phyloP scores from a whole-genome alignment of 495 filamentous ascomycete species.

The Penicillium cataractarum region DNA sequence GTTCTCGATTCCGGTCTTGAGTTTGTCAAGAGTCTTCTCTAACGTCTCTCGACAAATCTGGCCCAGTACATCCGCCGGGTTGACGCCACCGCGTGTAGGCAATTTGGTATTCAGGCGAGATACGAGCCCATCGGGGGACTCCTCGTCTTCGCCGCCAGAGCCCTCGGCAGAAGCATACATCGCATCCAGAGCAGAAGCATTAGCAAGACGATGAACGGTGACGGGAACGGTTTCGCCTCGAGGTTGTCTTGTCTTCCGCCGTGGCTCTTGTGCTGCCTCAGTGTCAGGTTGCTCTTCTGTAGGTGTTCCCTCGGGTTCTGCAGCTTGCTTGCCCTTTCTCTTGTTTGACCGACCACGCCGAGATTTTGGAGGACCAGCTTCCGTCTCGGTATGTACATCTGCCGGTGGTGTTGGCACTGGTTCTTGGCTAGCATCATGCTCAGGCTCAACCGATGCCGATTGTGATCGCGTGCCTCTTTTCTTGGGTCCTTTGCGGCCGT shows the following conservation, averaged over 20 bases:
- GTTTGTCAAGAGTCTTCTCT: conserved; percentile 51
- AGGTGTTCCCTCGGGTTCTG: conserved; percentile 15
- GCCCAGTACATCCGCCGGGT: conserved; percentile 67
- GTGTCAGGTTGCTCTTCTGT: conserved; percentile 29
- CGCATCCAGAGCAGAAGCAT: conserved; percentile 35
- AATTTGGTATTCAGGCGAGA: conserved; percentile 38
- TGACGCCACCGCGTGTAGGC: conserved; percentile 65
- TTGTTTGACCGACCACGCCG: conserved; percentile 24
- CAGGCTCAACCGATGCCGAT: conserved; percentile 15
- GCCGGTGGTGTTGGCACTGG: background rate
- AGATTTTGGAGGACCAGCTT: conserved; percentile 3
- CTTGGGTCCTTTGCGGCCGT: conserved; percentile 11
- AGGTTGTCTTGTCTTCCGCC: conserved; percentile 34
- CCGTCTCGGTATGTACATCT: conserved; percentile 16
- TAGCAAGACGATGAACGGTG: conserved; percentile 49
- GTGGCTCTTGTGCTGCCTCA: conserved; percentile 11
- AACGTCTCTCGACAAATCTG: conserved; percentile 73
- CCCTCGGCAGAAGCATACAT: conserved; percentile 17
- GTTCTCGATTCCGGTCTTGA: conserved; percentile 42
- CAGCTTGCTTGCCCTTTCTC: conserved; percentile 10
- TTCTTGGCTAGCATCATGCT: background rate
- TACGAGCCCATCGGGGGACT: conserved; percentile 40
- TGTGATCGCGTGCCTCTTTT: conserved; percentile 13
- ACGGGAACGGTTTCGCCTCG: conserved; percentile 50
- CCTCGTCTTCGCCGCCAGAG: conserved; percentile 37